Conservation (phyloP, 768 basidiomycete species). For the Podaxis sp. region DNA sequence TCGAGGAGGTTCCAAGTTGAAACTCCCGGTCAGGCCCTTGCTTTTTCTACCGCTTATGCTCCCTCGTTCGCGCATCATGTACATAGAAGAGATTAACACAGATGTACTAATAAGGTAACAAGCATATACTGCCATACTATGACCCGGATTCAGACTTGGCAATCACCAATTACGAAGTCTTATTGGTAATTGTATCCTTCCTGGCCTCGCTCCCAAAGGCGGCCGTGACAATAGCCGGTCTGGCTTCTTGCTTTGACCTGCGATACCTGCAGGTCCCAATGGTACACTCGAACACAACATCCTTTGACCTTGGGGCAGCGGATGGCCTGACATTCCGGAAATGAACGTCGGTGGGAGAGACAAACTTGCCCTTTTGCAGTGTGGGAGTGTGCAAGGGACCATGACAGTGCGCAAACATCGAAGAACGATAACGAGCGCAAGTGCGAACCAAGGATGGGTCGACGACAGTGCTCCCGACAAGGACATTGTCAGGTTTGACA, state of each 20-base stretch:
- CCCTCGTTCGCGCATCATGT: too few species aligned
- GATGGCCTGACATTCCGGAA: not conserved
- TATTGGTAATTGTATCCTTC: too few species aligned
- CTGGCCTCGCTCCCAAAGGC: not conserved
- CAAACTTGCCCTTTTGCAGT: too few species aligned
- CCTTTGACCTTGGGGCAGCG: not conserved
- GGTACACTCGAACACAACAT: not conserved
- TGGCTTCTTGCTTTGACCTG: not conserved
- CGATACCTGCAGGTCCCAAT: not conserved
- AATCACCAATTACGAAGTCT: slow-evolving; percentile 2
- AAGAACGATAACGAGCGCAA: slow-evolving; percentile 7
- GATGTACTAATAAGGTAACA: too few species aligned
- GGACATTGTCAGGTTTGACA: not conserved
- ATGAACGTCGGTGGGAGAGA: not conserved
- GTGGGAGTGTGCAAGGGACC: slow-evolving; percentile 4
- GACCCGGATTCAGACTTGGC: not conserved
- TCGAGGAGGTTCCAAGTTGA: slow-evolving; percentile 82
- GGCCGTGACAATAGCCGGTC: not conserved
- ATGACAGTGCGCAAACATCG: not conserved
- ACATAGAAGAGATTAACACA: too few species aligned
- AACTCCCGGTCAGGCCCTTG: slow-evolving; percentile 76
- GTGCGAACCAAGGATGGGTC: slow-evolving; percentile 7
- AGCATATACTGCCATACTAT: too few species aligned
- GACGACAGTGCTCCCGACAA: slow-evolving; percentile 3
- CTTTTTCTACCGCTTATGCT: too few species aligned